Conservation (phyloP, 805 yeast genomes). For the Schizosaccharomyces octosporus region DNA sequence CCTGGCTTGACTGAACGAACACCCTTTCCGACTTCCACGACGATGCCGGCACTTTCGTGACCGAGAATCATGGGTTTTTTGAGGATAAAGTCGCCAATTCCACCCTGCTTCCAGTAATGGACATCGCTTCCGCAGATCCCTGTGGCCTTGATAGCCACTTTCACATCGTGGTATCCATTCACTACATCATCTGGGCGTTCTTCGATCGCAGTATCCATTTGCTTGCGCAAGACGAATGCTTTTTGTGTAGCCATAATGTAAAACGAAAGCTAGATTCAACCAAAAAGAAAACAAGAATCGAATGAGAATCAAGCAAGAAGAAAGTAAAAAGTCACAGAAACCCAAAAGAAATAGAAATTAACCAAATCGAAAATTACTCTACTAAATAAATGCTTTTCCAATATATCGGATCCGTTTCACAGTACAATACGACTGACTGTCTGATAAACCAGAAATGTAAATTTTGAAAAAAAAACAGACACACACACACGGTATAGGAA, state of each 20-base stretch:
- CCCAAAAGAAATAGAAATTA: too few relatives aligned
- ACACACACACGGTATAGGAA: too few relatives aligned
- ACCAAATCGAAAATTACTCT: too few relatives aligned
- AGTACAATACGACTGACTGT: too few relatives aligned
- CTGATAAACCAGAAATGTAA: too few relatives aligned
- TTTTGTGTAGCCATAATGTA: background rate
- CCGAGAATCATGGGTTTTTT: slow-evolving; percentile 66
- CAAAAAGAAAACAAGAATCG: too few relatives aligned
- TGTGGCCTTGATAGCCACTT: slow-evolving; percentile 52
- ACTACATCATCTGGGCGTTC: slow-evolving; percentile 42
- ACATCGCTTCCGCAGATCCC: slow-evolving; percentile 57
- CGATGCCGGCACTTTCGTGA: slow-evolving; percentile 64
- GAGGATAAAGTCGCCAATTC: slow-evolving; percentile 52
- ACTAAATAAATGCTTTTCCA: too few relatives aligned
- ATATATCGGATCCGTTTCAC: too few relatives aligned
- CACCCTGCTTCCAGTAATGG: slow-evolving; percentile 59
- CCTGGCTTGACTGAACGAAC: slow-evolving; percentile 51
- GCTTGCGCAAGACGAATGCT: slow-evolving; percentile 30
- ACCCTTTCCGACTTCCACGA: slow-evolving; percentile 40
- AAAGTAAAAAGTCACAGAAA: too few relatives aligned
- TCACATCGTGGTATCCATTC: slow-evolving; percentile 39
- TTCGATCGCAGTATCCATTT: slow-evolving; percentile 40
- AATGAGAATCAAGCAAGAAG: too few relatives aligned
- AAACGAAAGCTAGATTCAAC: background rate
- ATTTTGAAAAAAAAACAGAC: too few relatives aligned